Evolutionary conservation across 2,329 filamentous ascomycete genomes (phyloP), one percentile per base, ranked within the genome.

Genomic region (Colletotrichum sidae): DNA sequence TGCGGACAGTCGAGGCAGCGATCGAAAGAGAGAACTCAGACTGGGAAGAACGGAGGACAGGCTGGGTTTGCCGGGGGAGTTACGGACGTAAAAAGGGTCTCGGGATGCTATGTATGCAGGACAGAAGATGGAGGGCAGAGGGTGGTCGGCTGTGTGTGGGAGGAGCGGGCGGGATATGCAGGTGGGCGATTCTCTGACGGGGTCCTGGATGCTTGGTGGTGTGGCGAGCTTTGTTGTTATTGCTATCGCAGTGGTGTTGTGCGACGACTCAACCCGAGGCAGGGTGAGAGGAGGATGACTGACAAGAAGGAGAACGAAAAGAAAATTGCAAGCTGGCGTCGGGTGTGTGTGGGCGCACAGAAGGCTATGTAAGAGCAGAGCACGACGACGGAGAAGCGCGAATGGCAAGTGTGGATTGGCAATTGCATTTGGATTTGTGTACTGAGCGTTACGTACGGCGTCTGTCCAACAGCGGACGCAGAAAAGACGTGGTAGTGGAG

Each of bases 51-150:
- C 49, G 25, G 63, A 67, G 39, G 54, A 54, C 65, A 17, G 50
- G 17, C 53, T 67, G 34, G 60, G 41, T 38, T 44, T 58, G 34
- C 62, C 35, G 59, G 50, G 60, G 65, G 49, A 45, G 60, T 67
- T 67, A 67, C 65, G 65, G 65, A 61, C 65, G 61, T 67, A 67
- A 66, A 60, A 65, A 60, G 52, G 61, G 55, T 54, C 37, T 49
- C 55, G 60, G 60, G n/a, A 54, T 64, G 60, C 41, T 58, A 39
- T 54, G 54, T 47, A 11, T 66, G 46, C 63, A 56, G 53, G 39
- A 37, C 41, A 25, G 25, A 25, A 25, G 25, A 25, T 25, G 37
- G 50, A 35, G 44, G 50, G 45, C 51, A 17, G 46, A 25, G 51
- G 52, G 42, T 44, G 47, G 58, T 15, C 47, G 53, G 59, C 44